phyloP scores from a whole-genome alignment of 805 yeast genomes.

The Brettanomyces nanus region DNA sequence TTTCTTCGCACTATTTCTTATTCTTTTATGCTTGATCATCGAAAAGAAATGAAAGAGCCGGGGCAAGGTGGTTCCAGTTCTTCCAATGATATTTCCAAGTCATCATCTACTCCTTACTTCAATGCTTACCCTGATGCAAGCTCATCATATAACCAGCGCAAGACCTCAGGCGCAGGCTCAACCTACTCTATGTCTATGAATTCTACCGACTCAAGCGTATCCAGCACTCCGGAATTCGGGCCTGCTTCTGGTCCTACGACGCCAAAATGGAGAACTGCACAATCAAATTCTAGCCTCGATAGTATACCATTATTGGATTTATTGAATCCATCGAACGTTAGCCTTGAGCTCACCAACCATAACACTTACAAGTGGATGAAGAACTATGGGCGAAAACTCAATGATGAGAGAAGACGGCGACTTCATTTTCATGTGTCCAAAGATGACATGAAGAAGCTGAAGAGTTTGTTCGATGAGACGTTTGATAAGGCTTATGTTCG shows the following conservation, averaged over 20 bases:
- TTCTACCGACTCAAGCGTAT: slow-evolving; percentile 1
- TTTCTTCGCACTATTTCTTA: no score
- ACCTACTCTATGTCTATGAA: background rate
- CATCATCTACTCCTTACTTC: no score
- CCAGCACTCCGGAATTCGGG: background rate
- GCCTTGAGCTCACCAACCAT: slow-evolving; percentile 12
- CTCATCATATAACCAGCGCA: no score
- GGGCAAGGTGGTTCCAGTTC: no score
- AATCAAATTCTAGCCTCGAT: slow-evolving; percentile 19
- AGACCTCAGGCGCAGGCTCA: background rate
- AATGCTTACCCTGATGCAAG: no score
- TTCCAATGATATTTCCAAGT: no score
- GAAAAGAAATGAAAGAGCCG: no score
- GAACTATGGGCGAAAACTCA: slow-evolving; percentile 15
- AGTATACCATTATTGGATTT: slow-evolving; percentile 23
- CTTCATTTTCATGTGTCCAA: slow-evolving; percentile 16
- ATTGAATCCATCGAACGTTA: slow-evolving; percentile 22
- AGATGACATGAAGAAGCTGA: slow-evolving; percentile 22
- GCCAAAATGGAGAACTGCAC: background rate
- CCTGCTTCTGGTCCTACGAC: background rate
- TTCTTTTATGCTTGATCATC: no score
- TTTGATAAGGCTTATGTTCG: slow-evolving; percentile 32
- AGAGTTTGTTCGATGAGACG: slow-evolving; percentile 16
- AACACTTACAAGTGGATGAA: slow-evolving; percentile 23
- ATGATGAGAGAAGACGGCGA: slow-evolving; percentile 19